Evolutionary conservation across 495 filamentous ascomycete species (phyloP).

Genomic region (Emericellopsis terricola): DNA sequence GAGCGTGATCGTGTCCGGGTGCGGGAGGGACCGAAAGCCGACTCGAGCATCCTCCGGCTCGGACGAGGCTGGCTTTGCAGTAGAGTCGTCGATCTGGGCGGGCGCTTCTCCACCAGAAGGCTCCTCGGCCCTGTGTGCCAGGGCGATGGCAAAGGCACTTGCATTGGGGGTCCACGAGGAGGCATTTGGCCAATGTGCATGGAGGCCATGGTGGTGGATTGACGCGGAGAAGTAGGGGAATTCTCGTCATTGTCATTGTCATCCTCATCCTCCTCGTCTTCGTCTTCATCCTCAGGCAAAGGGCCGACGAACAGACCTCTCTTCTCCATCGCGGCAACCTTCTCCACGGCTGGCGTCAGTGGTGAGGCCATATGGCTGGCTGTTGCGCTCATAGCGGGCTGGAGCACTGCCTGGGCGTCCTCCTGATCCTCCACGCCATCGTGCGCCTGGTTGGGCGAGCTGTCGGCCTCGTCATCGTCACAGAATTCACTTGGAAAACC

Average conservation of each 20-base stretch:
- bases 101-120: background rate
- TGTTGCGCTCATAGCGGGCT: slow-evolving; percentile 53
- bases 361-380: slow-evolving; percentile 58
- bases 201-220: no score
- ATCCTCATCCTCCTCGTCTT: background rate
- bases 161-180: no score
- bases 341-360: slow-evolving; percentile 57
- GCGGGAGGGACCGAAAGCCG: background rate
- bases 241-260: background rate
- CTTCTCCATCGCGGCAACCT: slow-evolving; percentile 45
- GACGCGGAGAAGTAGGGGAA: no score
- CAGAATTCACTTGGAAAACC: no score
- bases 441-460: slow-evolving; percentile 11
- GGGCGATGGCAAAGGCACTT: no score
- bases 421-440: slow-evolving; percentile 24
- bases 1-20: slow-evolving; percentile 6
- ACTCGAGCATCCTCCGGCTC: background rate
- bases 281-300: slow-evolving; percentile 5
- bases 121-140: no score
- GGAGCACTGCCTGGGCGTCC: slow-evolving; percentile 47
- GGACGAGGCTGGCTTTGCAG: background rate
- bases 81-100: background rate
- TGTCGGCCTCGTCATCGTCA: background rate
- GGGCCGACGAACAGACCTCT: slow-evolving; percentile 30
- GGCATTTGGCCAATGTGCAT: no score